Evolutionary conservation across 163 green algal genomes (phyloP), one percentile per base, ranked within the genome.

Genomic region (Scenedesmus sp.): DNA sequence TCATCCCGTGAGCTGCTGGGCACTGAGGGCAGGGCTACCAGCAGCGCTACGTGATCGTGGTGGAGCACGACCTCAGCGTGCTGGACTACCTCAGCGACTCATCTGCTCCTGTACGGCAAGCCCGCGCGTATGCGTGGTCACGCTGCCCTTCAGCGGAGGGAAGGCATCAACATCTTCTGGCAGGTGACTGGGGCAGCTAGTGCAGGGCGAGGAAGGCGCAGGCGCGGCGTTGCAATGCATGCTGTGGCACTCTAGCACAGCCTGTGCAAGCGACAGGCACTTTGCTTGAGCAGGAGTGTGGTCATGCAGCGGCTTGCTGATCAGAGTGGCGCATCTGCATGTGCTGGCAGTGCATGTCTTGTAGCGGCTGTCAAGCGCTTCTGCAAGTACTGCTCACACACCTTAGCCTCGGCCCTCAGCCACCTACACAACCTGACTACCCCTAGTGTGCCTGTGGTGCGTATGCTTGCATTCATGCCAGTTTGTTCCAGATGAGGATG

Each of bases 51-150:
- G 97, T 99, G 20, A 99, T 99, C 51, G 97, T 99, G 24, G 98
- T 99, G 84, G 98, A 99, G 96, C 98, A 99, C 95, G 98, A 99
- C 90, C 94, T 99, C 82, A 84, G 51, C n/a, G 98, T 99, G 90
- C 96, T 99, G 81, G 98, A 99, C 96, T 99, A 99, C 95, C 95
- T 99, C 18, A 99, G 97, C 5, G 98, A 99, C 97, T 99, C 95
- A 98, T 99, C 91, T 99, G 98, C 96, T 99, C 95, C 94, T 99
- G 90, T 99, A 99, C 89, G 98, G 98, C 92, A 99, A 99, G 95
- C 98, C 98, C 1, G 98, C 59, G 97, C 97, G 18, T 99, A 98
- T 87, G 96, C 80, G 98, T 99, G 43, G 97, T 98, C 65, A 99
- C 98, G 56, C 93, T 99, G 95, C 98, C 98, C 53, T 99, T 99